Evolutionary conservation across 306 rosid genomes (phyloP), one percentile per base, ranked within the genome.

Genomic region (Herpetospermum pedunculosum): DNA sequence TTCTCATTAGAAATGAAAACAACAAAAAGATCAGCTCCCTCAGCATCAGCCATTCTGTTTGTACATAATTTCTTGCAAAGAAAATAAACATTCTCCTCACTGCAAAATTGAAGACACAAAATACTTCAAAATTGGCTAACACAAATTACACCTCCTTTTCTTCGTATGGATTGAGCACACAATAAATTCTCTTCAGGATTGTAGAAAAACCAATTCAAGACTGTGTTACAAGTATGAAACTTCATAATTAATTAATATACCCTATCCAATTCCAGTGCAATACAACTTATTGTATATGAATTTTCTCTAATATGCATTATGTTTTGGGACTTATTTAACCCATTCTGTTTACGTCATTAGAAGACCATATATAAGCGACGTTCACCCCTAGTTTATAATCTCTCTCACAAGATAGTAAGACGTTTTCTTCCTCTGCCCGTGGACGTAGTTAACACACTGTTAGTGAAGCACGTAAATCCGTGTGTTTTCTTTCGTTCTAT

Each of bases 21-120:
- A 34, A 87, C 90, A 76, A 86, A 90, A 81, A 88, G 86, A 86
- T 92, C 87, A 67, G 96, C 83, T 49, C 84, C 86, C 2, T 73
- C 81, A 0, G 86, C 80, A 69, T 85, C 87, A 23, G 92, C 87
- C 58, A 85, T 59, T 78, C 92, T 91, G 76, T 76, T 80, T 64
- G 44, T 29, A 72, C 84, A 76, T 76, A 92, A 70, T 73, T 90
- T 86, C 86, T 92, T 88, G 89, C 96, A 87, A 53, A 90, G 90
- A 57, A 85, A 81, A 73, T 82, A 86, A 15, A 82, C 97, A 70
- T 92, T 92, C 90, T 90, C 98, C 90, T 92, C 98, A 60, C 97
- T 90, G 49, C 79, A 82, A 68, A 74, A 30, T 72, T 59, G 76
- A 6, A 28, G 15, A 21, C 19, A 44, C 1, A 71, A n/a, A 30